Percentiles rank a stretch among this genome's conserved stretches.
Conservation (phyloP, 1,139 yeast genomes). For the Suhomyces bribrorum region DNA sequence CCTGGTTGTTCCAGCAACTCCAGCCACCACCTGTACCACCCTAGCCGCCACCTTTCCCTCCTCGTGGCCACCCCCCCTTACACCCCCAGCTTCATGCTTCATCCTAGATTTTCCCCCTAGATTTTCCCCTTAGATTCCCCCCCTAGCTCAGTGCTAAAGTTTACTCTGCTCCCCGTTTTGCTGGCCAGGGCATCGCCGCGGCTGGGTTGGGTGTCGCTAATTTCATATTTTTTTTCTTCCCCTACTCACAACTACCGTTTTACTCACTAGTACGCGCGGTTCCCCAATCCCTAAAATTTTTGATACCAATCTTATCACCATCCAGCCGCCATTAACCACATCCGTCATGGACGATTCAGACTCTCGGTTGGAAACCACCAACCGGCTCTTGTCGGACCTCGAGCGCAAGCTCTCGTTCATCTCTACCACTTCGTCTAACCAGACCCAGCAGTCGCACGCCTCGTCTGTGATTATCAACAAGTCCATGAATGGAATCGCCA, state of each 20-base stretch:
- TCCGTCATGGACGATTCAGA: slow-evolving; percentile 9
- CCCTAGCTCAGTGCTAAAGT: too few relatives aligned
- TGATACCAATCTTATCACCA: neutral
- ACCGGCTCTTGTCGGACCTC: slow-evolving; percentile 29
- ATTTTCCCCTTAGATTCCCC: too few relatives aligned
- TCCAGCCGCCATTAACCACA: neutral
- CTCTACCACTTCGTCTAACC: slow-evolving; percentile 29
- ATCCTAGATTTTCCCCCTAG: too few relatives aligned
- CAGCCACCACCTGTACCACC: too few relatives aligned
- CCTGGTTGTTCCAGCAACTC: too few relatives aligned
- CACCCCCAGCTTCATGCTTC: too few relatives aligned
- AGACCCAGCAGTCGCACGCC: slow-evolving; percentile 26
- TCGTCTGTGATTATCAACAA: slow-evolving; percentile 37
- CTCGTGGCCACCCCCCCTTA: too few relatives aligned
- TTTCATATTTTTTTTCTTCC: neutral
- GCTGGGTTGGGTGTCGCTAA: neutral
- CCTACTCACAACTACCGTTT: neutral
- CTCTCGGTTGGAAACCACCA: slow-evolving; percentile 24
- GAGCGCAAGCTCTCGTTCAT: slow-evolving; percentile 35
- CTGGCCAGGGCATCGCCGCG: too few relatives aligned
- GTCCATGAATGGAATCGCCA: slow-evolving; percentile 31
- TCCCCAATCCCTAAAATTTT: slow-evolving; percentile 1
- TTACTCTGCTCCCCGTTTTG: too few relatives aligned
- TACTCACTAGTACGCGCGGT: neutral
- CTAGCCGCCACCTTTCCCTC: too few relatives aligned